Conservation (phyloP, 257 asterid species). For the Solanum pimpinellifolium region DNA sequence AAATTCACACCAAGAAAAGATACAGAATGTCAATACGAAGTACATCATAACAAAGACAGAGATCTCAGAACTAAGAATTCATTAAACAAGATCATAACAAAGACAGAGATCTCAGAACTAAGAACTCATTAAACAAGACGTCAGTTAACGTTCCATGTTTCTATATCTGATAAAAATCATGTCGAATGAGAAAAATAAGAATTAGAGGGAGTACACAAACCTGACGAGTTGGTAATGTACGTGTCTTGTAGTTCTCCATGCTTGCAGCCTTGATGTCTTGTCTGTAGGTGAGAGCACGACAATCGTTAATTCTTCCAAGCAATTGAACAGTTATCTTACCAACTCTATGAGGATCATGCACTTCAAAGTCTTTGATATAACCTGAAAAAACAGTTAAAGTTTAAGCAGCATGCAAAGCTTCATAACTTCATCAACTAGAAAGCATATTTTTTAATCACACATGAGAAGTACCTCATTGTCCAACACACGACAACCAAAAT, state of each 20-base stretch:
- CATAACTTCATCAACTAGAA: neutral
- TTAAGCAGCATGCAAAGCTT: neutral
- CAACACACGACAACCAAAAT: neutral
- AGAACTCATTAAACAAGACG: neutral
- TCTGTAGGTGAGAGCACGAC: constrained; percentile 64
- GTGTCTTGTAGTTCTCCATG: constrained; percentile 46
- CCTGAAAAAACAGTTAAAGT: constrained; percentile 29
- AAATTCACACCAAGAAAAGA: neutral
- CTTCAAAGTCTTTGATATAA: constrained; percentile 65
- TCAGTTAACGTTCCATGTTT: neutral
- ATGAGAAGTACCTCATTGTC: neutral
- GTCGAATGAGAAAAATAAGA: neutral
- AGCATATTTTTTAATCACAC: neutral
- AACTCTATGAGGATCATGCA: constrained; percentile 68
- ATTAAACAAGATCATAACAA: neutral
- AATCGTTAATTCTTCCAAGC: constrained; percentile 75
- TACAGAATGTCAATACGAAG: neutral
- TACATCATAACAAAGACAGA: neutral
- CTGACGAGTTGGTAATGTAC: constrained; percentile 77
- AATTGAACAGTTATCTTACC: constrained; percentile 70
- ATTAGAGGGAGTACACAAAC: constrained; percentile 24
- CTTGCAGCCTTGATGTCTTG: constrained; percentile 62
- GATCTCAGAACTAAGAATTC: neutral
- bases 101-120: neutral
- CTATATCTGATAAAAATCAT: neutral